Conservation (phyloP, 768 basidiomycete species). For the Lepiota venenata region DNA sequence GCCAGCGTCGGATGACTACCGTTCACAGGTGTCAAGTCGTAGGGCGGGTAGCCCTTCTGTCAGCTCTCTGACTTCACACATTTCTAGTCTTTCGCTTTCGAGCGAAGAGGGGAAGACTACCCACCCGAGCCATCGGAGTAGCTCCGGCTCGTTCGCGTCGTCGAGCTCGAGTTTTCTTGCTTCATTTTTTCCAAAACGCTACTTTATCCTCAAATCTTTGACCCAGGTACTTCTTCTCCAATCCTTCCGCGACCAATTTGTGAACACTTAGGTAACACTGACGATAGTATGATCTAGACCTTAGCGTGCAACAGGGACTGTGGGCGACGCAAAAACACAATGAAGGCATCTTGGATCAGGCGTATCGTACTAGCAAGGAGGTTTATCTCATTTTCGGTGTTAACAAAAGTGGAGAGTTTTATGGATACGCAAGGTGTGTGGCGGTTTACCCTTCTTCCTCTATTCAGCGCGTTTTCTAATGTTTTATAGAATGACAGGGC, state of each 20-base stretch:
- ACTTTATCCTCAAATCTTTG: conserved; percentile 89
- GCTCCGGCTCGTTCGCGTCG: conserved; percentile 71
- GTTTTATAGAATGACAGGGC: conserved; percentile 61
- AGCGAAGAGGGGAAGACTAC: conserved; percentile 36
- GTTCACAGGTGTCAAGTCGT: conserved; percentile 12
- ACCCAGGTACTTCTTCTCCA: conserved; percentile 52
- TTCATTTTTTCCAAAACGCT: conserved; percentile 80
- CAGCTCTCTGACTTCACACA: conserved; percentile 16
- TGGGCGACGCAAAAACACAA: conserved; percentile 97
- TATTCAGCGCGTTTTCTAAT: conserved; percentile 5
- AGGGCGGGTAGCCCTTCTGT: conserved; percentile 22
- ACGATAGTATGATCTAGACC: conserved; percentile 68
- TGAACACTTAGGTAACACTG: background rate
- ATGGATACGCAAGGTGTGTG: conserved; percentile 80
- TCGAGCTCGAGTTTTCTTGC: conserved; percentile 80
- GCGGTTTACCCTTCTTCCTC: background rate
- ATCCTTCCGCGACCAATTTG: background rate
- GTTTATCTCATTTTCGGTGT: conserved; percentile 91
- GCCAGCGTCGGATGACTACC: conserved; percentile 19
- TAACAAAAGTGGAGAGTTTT: conserved; percentile 94
- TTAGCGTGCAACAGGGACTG: conserved; percentile 71
- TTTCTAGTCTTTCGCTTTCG: conserved; percentile 33
- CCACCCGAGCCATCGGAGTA: conserved; percentile 41
- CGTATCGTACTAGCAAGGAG: conserved; percentile 85
- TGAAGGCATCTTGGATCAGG: conserved; percentile 87